Evolutionary conservation across 768 basidiomycete genomes (phyloP).

Genomic region (Pluteus cervinus): DNA sequence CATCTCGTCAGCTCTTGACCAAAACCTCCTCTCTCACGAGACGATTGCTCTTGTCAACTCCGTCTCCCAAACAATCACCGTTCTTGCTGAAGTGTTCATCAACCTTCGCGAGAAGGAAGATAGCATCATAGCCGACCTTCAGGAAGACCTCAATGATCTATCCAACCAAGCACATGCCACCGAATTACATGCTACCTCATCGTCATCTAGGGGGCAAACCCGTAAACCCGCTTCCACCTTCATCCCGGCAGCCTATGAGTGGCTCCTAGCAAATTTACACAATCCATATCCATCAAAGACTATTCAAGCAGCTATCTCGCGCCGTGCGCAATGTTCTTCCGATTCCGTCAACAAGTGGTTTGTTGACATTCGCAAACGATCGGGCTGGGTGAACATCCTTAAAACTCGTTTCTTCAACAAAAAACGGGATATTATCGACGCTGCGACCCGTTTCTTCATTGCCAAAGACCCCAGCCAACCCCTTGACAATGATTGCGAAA

Average conservation of each 20-base stretch:
- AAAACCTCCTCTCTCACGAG: too few relatives aligned
- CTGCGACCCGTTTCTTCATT: slow-evolving; percentile 29
- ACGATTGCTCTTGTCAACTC: too few relatives aligned
- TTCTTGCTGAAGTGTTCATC: too few relatives aligned
- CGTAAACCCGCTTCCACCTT: too few relatives aligned
- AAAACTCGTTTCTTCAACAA: slow-evolving; percentile 25
- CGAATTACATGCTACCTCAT: too few relatives aligned
- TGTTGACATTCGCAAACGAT: slow-evolving; percentile 37
- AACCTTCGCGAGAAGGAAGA: too few relatives aligned
- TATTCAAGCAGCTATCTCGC: slow-evolving; percentile 22
- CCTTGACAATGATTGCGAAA: slow-evolving; percentile 1
- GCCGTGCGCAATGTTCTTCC: slow-evolving; percentile 12
- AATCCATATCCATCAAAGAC: slow-evolving; percentile 44
- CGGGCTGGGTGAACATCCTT: slow-evolving; percentile 45
- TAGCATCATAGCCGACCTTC: too few relatives aligned
- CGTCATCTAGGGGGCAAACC: too few relatives aligned
- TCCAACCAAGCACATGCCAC: too few relatives aligned
- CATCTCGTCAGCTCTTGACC: too few relatives aligned
- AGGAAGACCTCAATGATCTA: too few relatives aligned
- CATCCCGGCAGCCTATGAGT: slow-evolving; percentile 27
- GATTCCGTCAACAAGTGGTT: slow-evolving; percentile 43
- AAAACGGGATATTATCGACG: slow-evolving; percentile 27
- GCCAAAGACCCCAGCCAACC: slow-evolving; percentile 12
- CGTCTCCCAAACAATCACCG: too few relatives aligned
- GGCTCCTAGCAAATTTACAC: slow-evolving; percentile 41